phyloP scores from a whole-genome alignment of 1,139 yeast species.

The Scheffersomyces cryptocercus region DNA sequence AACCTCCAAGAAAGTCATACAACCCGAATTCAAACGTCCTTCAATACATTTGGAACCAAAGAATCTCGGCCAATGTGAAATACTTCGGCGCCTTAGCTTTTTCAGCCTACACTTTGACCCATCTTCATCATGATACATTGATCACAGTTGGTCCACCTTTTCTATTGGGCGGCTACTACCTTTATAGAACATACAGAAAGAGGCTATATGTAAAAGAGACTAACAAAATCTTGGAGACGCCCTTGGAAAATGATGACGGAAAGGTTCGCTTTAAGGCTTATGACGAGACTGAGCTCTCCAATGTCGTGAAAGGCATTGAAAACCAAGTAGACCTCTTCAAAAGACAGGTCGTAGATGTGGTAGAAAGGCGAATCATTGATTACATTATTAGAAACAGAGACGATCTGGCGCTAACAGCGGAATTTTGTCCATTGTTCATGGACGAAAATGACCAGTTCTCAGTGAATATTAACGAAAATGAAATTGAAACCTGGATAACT shows the following conservation, averaged over 20 bases:
- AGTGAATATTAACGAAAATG: constrained; percentile 14
- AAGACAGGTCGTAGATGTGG: constrained; percentile 26
- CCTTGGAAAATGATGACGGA: constrained; percentile 7
- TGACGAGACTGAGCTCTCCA: constrained; percentile 33
- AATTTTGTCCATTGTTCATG: constrained; percentile 16
- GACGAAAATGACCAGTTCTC: constrained; percentile 32
- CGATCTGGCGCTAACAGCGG: not conserved
- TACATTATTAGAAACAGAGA: constrained; percentile 6
- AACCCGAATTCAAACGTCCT: constrained; percentile 25
- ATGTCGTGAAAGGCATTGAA: constrained; percentile 38
- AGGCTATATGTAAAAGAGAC: constrained; percentile 17
- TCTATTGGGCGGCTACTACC: constrained; percentile 26
- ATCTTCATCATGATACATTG: constrained; percentile 37
- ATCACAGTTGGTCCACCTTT: constrained; percentile 42
- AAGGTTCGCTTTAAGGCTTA: constrained; percentile 28
- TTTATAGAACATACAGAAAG: constrained; percentile 17
- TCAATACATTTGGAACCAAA: constrained; percentile 27
- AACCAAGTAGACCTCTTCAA: constrained; percentile 39
- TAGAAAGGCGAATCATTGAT: constrained; percentile 24
- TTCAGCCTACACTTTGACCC: constrained; percentile 32
- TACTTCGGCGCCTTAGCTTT: constrained; percentile 28
- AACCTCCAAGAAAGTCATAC: constrained; percentile 38
- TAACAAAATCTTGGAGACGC: not conserved
- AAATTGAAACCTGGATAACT: constrained; percentile 10
- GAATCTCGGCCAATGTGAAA: constrained; percentile 29